phyloP scores from a whole-genome alignment of 352 stramenopile genomes.

The Globisporangium cylindrosporum region DNA sequence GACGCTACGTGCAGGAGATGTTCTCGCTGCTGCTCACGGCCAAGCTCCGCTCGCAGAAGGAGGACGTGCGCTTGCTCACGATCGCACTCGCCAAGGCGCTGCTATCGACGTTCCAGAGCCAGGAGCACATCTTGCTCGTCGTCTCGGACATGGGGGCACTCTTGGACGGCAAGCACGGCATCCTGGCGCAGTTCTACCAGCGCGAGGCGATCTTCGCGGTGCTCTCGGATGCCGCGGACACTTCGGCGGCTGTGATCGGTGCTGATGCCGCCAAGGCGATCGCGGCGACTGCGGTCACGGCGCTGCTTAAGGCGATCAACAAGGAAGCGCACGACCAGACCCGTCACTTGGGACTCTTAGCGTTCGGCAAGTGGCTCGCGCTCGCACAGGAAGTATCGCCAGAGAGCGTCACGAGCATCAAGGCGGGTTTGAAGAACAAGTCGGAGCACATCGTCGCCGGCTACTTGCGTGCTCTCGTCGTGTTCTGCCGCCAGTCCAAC shows the following conservation, averaged over 20 bases:
- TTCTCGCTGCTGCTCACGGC: slow-evolving; percentile 65
- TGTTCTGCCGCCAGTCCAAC: slow-evolving; percentile 39
- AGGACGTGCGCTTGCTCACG: slow-evolving; percentile 63
- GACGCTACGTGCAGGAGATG: slow-evolving; percentile 52
- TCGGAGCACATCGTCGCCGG: slow-evolving; percentile 61
- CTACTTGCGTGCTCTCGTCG: slow-evolving; percentile 54
- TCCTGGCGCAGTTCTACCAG: slow-evolving; percentile 89
- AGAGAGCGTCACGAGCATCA: slow-evolving; percentile 38
- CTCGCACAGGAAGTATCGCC: slow-evolving; percentile 51
- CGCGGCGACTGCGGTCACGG: slow-evolving; percentile 38
- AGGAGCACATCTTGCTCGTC: slow-evolving; percentile 51
- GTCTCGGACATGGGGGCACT: slow-evolving; percentile 54
- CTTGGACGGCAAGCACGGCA: slow-evolving; percentile 77
- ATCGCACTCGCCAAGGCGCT: slow-evolving; percentile 50
- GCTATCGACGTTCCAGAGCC: slow-evolving; percentile 43
- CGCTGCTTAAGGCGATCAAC: slow-evolving; percentile 64
- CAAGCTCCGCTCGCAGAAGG: slow-evolving; percentile 83
- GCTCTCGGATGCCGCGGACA: slow-evolving; percentile 56
- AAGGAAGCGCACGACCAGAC: slow-evolving; percentile 86
- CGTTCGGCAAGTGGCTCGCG: slow-evolving; percentile 72
- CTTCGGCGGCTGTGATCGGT: slow-evolving; percentile 16
- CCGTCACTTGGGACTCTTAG: slow-evolving; percentile 65
- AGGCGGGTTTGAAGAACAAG: slow-evolving; percentile 70
- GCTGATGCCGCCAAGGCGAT: slow-evolving; percentile 41
- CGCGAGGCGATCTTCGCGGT: slow-evolving; percentile 71